Base-by-base conservation (phyloP, 148 eudicot species). In the Rhododendron ovatum region DNA sequence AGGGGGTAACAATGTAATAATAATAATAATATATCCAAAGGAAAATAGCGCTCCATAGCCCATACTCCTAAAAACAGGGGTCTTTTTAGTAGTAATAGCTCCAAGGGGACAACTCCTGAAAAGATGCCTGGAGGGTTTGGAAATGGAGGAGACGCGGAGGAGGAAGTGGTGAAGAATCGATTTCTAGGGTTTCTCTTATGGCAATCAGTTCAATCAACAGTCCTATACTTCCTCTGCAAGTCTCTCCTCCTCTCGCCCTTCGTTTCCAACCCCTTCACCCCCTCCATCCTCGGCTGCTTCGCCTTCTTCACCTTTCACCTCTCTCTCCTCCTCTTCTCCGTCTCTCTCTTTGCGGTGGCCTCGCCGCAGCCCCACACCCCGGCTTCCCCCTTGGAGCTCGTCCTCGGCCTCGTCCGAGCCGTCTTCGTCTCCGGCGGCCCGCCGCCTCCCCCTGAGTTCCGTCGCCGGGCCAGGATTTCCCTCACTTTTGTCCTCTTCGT, bases 141-240 rank as follows among this genome's bases (percentile, higher is more conserved):
- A 74, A 55, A 75, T 51, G 86, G 86, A 51, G 86, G 81, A 35
- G 86, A 84, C 35, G 61, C 39, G 37, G 69, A 22, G 5, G 59
- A 33, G 5, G 59, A 33, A 53, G 83, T 86, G 22, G 10, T 91
- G 76, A 89, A 89, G 26, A 86, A 90, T 45, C 93, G 99, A 7
- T 90, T 89, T 82, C 83, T 94, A 48, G 93, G 95, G 78, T 96
- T 95, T 85, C 89, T 95, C 12, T 89, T 95, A 82, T 95, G 99
- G 99, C 98, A 96, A 83, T 84, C 93, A 6, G 87, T 95, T 30
- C 94, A 88, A 84, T 89, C 97, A 0, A 86, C 93, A 30, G 11
- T 85, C 82, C 28, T 93, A 30, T 94, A 88, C 87, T 10, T 83
- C 45, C 85, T 95, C 81, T 83, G 82, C 86, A 94, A 92, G 76